phyloP scores from a whole-genome alignment of 2,329 filamentous ascomycete species.

The Cercospora sesami region DNA sequence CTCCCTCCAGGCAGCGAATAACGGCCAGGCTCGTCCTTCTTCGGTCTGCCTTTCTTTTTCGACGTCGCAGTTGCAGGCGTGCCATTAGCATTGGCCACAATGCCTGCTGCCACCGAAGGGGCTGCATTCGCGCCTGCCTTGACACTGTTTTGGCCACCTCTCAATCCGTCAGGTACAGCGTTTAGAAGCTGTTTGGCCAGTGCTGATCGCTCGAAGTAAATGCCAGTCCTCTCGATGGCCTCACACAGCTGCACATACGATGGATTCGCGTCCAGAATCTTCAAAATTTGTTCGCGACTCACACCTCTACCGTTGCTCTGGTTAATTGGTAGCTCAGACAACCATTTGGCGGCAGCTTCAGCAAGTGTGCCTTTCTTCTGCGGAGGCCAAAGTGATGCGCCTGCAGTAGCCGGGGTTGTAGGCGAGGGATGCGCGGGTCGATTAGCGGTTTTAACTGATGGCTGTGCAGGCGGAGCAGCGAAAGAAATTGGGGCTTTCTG shows the following conservation, averaged over 20 bases:
- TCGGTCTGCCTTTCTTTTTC: slow-evolving; percentile 28
- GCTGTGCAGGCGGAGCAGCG: slow-evolving; percentile 1
- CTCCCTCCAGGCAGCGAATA: slow-evolving; percentile 19
- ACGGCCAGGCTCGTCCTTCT: slow-evolving; percentile 22
- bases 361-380: slow-evolving; percentile 55
- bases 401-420: background rate
- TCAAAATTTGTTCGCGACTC: slow-evolving; percentile 44
- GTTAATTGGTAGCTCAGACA: slow-evolving; percentile 49
- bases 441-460: background rate
- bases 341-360: slow-evolving; percentile 50
- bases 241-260: slow-evolving; percentile 59
- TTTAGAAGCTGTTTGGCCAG: slow-evolving; percentile 55
- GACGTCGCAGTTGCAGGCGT: slow-evolving; percentile 11
- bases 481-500: slow-evolving; percentile 6
- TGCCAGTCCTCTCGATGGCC: slow-evolving; percentile 51
- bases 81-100: slow-evolving; percentile 7
- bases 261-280: slow-evolving; percentile 55
- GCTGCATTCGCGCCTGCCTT: slow-evolving; percentile 9
- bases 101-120: background rate
- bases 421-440: slow-evolving; percentile 3
- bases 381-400: slow-evolving; percentile 52
- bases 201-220: slow-evolving; percentile 53
- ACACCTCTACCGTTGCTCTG: slow-evolving; percentile 45
- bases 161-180: slow-evolving; percentile 44
- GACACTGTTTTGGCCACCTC: slow-evolving; percentile 24